Evolutionary conservation across 2,329 filamentous ascomycete genomes (phyloP), one percentile per base, ranked within the genome.

Genomic region (Colletotrichum zoysiae): DNA sequence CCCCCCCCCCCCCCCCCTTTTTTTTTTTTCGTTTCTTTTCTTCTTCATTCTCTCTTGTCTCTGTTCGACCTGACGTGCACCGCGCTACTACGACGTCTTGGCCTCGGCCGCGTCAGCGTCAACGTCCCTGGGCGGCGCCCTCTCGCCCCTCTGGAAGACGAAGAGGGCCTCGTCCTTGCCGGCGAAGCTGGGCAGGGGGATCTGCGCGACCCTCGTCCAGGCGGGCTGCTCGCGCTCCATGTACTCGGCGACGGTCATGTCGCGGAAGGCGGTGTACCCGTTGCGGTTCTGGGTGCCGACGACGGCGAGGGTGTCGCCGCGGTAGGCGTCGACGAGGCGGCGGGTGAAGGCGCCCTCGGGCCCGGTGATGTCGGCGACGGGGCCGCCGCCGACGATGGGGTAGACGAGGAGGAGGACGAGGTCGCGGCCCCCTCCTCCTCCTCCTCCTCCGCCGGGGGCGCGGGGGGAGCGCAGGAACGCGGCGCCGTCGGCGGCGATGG

Each of bases 131-230:
- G 79, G 79, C 26, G 20, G 46, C 5, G 79, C 83, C 71, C 81
- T 79, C n/a, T 82, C 76, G 20, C 85, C 84, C 65, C 85, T 78
- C 76, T 87, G 85, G 75, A 92, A 94, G 26, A 93, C 86, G 80
- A 90, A 94, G 67, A 94, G 77, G 0, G 90, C 92, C 81, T 95
- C 92, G 76, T 95, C 92, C 79, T 94, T 94, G 38, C 90, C 92
- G 3, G 91, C 89, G 80, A 94, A 94, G 78, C 91, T 93, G 30
- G 92, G 92, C 77, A 95, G 79, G 5, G 92, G 86, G 73, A 94
- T 84, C 82, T 92, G 90, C 18, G 88, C 85, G 2, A 88, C 84
- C 79, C 88, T 87, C 61, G 86, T 84, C 87, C 90, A 94, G 1
- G 83, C 84, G 35, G 77, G 78, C 75, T 88, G 85, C 77, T 91